Evolutionary conservation across 306 rosid genomes (phyloP), one percentile per base, ranked within the genome.

Genomic region (Canavalia gladiata): DNA sequence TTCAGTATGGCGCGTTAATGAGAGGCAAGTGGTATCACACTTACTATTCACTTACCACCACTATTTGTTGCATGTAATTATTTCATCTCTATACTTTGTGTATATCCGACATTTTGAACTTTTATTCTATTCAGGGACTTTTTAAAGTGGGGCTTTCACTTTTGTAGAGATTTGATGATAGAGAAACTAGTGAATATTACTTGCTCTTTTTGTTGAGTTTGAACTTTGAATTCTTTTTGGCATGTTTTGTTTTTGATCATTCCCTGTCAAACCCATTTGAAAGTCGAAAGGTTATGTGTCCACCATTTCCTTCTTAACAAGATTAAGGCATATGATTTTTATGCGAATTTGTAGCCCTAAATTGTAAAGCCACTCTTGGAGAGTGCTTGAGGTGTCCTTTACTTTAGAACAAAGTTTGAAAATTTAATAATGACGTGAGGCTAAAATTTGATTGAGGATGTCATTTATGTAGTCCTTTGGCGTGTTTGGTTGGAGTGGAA

Each of bases 1-100:
- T 79, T 82, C 94, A 41, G 46, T 92, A 72, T 96, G 99, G 99
- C 93, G 87, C 65, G 8, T 82, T 82, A 88, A 96, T 84, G 98
- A 93, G 82, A 96, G 99, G 99, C 84, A 87, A 88, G 98, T 89
- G 72, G 35, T 79, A 72, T 74, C 73, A 47, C n/a, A 29, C 77
- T 74, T 62, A 56, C 46, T 31, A 7, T 57, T 84, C 68, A 47
- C 65, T 68, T 64, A 51, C 43, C 79, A 50, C 45, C 33, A 74
- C 60, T 58, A 58, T 47, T 74, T 67, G 49, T 73, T 66, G 31
- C 65, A 72, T 74, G 35, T 2, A 56, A 65, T 62, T 77, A 28
- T 68, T 66, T 51, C 30, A 51, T 54, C 43, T 51, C 12, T 43
- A 54, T 59, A 18, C 52, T 63, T 49, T 76, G 70, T 64, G 46